Percentiles rank a stretch among this genome's conserved stretches.
phyloP scores from a whole-genome alignment of 257 asterid species.

The Mentha longifolia region DNA sequence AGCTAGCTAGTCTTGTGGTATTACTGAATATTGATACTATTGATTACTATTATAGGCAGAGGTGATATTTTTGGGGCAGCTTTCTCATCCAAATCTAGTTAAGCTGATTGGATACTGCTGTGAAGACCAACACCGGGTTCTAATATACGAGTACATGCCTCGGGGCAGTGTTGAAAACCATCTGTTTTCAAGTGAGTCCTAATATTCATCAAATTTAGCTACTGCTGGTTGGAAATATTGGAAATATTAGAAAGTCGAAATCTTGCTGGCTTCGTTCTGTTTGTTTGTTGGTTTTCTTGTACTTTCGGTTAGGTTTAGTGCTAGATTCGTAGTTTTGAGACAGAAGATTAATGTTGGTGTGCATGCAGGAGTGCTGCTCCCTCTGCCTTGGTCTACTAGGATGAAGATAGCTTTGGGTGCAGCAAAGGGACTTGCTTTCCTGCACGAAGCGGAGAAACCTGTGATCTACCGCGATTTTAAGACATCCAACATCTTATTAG shows the following conservation, averaged over 20 bases:
- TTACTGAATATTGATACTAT: neutral
- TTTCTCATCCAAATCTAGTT: constrained; percentile 83
- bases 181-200: constrained; percentile 68
- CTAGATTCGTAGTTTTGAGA: neutral
- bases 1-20: too few relatives aligned
- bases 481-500: constrained; percentile 85
- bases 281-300: neutral
- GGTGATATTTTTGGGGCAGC: constrained; percentile 82
- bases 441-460: constrained; percentile 89
- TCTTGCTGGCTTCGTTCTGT: neutral
- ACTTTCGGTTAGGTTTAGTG: neutral
- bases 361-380: constrained; percentile 74
- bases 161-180: constrained; percentile 79
- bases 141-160: constrained; percentile 74
- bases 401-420: constrained; percentile 92
- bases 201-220: too few relatives aligned
- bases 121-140: constrained; percentile 71
- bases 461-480: constrained; percentile 93
- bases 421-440: constrained; percentile 90
- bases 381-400: constrained; percentile 84
- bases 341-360: neutral
- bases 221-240: too few relatives aligned
- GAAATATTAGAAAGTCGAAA: neutral
- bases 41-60: constrained; percentile 56
- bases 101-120: constrained; percentile 83